Evolutionary conservation across 352 stramenopile species (phyloP).

Genomic region (Achlya hypogyna): DNA sequence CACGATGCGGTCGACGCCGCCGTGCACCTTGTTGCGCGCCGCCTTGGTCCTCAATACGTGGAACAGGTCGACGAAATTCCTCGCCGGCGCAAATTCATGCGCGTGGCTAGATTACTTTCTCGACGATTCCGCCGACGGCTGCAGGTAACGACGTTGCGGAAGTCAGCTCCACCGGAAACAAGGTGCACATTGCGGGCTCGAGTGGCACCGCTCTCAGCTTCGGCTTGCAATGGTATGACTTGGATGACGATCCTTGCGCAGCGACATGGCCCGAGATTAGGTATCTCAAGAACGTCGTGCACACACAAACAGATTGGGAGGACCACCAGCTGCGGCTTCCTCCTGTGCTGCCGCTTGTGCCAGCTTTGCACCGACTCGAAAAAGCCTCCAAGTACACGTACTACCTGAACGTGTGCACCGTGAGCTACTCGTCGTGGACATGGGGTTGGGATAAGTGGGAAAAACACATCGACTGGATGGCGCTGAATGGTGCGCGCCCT

Average conservation of each 20-base stretch:
- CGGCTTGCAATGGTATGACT: slow-evolving; percentile 42
- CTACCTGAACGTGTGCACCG: slow-evolving; percentile 89
- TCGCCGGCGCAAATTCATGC: background rate
- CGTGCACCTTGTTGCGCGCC: slow-evolving; percentile 46
- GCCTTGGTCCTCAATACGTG: slow-evolving; percentile 43
- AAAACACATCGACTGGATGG: slow-evolving; percentile 89
- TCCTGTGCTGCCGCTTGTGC: slow-evolving; percentile 34
- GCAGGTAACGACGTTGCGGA: slow-evolving; percentile 59
- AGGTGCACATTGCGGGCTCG: slow-evolving; percentile 43
- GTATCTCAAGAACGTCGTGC: slow-evolving; percentile 61
- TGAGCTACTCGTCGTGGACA: slow-evolving; percentile 84
- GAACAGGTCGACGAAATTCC: slow-evolving; percentile 36
- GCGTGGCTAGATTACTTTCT: slow-evolving; percentile 37
- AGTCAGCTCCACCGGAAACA: slow-evolving; percentile 33
- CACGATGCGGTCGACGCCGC: slow-evolving; percentile 43
- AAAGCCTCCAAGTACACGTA: slow-evolving; percentile 75
- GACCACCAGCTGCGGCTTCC: slow-evolving; percentile 61
- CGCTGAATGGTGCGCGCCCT: no score
- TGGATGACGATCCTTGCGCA: background rate
- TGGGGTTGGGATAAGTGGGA: slow-evolving; percentile 87
- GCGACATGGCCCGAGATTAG: background rate
- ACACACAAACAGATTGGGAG: slow-evolving; percentile 76
- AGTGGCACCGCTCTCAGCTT: slow-evolving; percentile 60
- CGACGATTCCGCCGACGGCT: slow-evolving; percentile 27
- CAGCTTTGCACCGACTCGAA: slow-evolving; percentile 33